Evolutionary conservation across 768 basidiomycete genomes (phyloP).

Genomic region (Pisolithus sp.): DNA sequence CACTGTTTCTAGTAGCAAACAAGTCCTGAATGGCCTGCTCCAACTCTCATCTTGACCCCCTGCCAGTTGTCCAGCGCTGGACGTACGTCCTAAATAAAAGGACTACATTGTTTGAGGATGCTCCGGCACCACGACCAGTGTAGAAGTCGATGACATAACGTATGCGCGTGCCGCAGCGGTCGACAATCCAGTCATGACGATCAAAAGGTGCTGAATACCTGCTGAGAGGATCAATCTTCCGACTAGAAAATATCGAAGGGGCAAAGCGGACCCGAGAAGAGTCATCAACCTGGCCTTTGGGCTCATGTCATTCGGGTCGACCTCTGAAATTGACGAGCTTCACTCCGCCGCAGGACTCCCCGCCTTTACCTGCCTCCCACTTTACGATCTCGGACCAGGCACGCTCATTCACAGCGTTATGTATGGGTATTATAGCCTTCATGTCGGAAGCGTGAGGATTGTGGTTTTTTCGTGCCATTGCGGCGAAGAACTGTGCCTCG

Average conservation of each 20-base stretch:
- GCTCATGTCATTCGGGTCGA: constrained; percentile 68
- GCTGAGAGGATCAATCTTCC: neutral
- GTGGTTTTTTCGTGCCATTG: constrained; percentile 93
- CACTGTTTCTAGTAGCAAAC: constrained; percentile 18
- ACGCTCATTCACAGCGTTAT: constrained; percentile 97
- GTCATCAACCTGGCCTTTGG: constrained; percentile 78
- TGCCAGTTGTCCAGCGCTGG: constrained; percentile 95
- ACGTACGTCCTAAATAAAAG: constrained; percentile 90
- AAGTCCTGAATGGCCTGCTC: constrained; percentile 45
- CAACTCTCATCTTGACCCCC: constrained; percentile 76
- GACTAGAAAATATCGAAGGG: neutral
- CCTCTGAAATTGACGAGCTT: constrained; percentile 90
- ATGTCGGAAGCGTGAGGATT: constrained; percentile 84
- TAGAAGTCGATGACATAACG: constrained; percentile 99
- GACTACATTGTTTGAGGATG: constrained; percentile 54
- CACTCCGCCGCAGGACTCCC: constrained; percentile 73
- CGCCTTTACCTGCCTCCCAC: constrained; percentile 80
- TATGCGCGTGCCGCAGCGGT: constrained; percentile 82
- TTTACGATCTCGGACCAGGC: constrained; percentile 78
- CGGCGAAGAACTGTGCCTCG: constrained; percentile 96
- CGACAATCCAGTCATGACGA: constrained; percentile 94
- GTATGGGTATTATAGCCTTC: constrained; percentile 94
- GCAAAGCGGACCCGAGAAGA: constrained; percentile 68
- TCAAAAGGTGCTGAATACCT: constrained; percentile 96
- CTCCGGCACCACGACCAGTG: constrained; percentile 56